Evolutionary conservation across 805 yeast species (phyloP).

Genomic region (Brettanomyces custersianus): DNA sequence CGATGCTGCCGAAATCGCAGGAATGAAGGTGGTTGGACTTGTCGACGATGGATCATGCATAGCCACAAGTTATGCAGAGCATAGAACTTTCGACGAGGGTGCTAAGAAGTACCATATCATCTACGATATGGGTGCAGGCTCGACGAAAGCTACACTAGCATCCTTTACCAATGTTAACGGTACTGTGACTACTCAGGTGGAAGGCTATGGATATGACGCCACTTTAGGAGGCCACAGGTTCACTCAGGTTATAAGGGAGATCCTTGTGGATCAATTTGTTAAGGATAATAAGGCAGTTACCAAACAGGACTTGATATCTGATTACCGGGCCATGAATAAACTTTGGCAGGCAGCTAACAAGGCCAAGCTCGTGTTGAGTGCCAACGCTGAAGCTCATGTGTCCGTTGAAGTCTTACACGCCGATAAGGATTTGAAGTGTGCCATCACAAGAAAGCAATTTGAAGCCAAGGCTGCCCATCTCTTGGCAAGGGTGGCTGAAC

Average conservation of each 20-base stretch:
- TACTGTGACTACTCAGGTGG: constrained; percentile 45
- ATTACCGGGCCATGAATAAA: constrained; percentile 54
- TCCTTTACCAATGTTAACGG: constrained; percentile 41
- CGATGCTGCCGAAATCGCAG: constrained; percentile 68
- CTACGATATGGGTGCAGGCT: constrained; percentile 90
- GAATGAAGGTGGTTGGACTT: constrained; percentile 52
- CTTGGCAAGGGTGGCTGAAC: constrained; percentile 37
- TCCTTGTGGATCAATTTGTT: constrained; percentile 52
- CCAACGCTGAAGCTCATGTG: constrained; percentile 71
- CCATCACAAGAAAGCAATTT: constrained; percentile 71
- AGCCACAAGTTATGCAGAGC: constrained; percentile 68
- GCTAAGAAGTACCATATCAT: constrained; percentile 56
- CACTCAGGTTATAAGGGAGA: constrained; percentile 54
- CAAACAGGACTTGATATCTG: constrained; percentile 25
- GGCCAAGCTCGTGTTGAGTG: constrained; percentile 79
- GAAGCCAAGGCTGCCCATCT: constrained; percentile 43
- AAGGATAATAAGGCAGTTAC: constrained; percentile 13
- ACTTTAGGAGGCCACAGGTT: constrained; percentile 68
- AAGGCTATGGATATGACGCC: constrained; percentile 64
- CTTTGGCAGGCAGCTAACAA: constrained; percentile 81
- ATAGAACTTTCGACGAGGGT: constrained; percentile 28
- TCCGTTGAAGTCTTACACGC: constrained; percentile 66
- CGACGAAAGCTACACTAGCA: constrained; percentile 80
- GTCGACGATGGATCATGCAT: constrained; percentile 92
- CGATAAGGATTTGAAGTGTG: constrained; percentile 65